Evolutionary conservation across 305 asterid genomes (phyloP).

Genomic region (Rubia tinctorum): DNA sequence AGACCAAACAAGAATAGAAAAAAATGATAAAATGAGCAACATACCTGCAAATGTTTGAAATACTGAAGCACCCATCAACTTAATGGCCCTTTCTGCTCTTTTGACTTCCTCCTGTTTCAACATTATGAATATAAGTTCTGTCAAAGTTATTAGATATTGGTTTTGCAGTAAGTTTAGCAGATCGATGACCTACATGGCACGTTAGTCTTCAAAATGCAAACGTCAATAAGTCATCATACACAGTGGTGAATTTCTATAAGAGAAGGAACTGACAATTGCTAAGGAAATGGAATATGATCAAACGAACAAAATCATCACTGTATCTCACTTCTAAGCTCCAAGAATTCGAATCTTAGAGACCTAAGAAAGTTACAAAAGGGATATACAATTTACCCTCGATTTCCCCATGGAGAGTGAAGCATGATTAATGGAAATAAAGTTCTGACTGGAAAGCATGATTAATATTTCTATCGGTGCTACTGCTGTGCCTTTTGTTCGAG

Average conservation of each 20-base stretch:
- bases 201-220: background rate
- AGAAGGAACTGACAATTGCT: background rate
- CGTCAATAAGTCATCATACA: background rate
- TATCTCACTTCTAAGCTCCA: background rate
- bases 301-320: background rate
- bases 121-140: background rate
- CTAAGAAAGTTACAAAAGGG: too few relatives aligned
- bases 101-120: slow-evolving; percentile 71
- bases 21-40: slow-evolving; percentile 10
- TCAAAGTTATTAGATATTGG: background rate
- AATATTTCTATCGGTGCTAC: too few relatives aligned
- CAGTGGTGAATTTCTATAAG: background rate
- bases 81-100: slow-evolving; percentile 76
- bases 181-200: background rate
- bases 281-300: background rate
- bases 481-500: too few relatives aligned
- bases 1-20: background rate
- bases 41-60: slow-evolving; percentile 69
- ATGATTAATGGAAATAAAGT: background rate
- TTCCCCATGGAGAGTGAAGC: background rate
- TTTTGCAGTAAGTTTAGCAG: background rate
- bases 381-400: background rate
- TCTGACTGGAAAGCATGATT: too few relatives aligned
- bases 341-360: background rate
- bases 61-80: slow-evolving; percentile 78